A percentile compares a stretch with the other conserved stretches of the same genome.
Conservation (phyloP, 78 protist genomes). For the Paratrimastix pyriformis region DNA sequence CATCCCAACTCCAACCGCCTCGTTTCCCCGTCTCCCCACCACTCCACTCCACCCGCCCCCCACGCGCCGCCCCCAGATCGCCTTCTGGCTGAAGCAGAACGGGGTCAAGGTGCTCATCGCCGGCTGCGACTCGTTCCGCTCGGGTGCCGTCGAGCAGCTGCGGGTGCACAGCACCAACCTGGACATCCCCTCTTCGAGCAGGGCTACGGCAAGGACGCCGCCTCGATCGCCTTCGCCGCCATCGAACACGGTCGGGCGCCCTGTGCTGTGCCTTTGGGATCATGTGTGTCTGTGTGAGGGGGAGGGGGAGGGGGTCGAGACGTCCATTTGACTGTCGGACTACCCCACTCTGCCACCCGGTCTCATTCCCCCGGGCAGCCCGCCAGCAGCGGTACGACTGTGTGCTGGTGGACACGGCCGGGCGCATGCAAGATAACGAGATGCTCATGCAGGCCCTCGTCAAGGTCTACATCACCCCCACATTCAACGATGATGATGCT, state of each 20-base stretch:
- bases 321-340: neutral
- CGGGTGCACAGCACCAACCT: conserved; percentile 68
- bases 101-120: conserved; percentile 72
- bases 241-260: conserved; percentile 42
- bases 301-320: neutral
- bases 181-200: conserved; percentile 13
- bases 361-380: neutral
- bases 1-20: too few species aligned
- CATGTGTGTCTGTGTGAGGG: too few species aligned
- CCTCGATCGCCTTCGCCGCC: conserved; percentile 76
- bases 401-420: conserved; percentile 96
- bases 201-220: conserved; percentile 89
- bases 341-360: conserved; percentile 13
- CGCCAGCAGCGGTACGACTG: conserved; percentile 51
- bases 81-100: conserved; percentile 17
- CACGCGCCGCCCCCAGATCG: conserved; percentile 1
- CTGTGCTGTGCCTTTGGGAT: too few species aligned
- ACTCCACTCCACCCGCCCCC: neutral
- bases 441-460: conserved; percentile 87
- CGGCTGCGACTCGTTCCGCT: conserved; percentile 98
- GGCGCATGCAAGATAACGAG: conserved; percentile 96
- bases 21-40: neutral
- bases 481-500: too few species aligned
- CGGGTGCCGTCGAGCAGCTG: conserved; percentile 97
- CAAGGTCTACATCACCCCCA: too few species aligned